Conservation (phyloP, 1,284 basidiomycete genomes). For the Stereum hirsutum region DNA sequence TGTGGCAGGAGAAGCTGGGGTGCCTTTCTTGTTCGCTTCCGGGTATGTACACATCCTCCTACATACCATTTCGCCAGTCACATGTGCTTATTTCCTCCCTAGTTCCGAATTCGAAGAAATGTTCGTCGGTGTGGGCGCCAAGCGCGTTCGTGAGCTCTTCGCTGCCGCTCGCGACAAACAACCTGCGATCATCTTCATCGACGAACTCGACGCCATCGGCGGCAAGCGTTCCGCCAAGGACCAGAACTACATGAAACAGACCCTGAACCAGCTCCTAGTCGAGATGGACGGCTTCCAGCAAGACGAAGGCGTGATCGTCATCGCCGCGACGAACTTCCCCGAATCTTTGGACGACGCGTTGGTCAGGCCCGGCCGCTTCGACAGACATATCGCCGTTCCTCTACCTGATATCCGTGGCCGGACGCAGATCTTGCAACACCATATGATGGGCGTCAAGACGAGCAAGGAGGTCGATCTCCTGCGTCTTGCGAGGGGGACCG, state of each 20-base stretch:
- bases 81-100: constrained; percentile 9
- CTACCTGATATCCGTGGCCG: constrained; percentile 84
- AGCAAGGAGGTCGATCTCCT: constrained; percentile 72
- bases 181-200: constrained; percentile 93
- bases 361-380: constrained; percentile 90
- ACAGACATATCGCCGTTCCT: constrained; percentile 84
- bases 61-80: neutral
- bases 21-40: constrained; percentile 85
- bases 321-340: constrained; percentile 94
- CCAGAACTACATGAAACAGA: constrained; percentile 86
- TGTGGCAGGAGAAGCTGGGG: constrained; percentile 94
- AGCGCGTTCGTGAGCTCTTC: constrained; percentile 94
- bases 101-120: constrained; percentile 98
- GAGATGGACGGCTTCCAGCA: constrained; percentile 95
- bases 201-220: constrained; percentile 89
- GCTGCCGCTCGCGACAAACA: constrained; percentile 91
- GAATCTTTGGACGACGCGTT: constrained; percentile 85
- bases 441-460: constrained; percentile 74
- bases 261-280: constrained; percentile 88
- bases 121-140: constrained; percentile 94
- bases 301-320: constrained; percentile 86
- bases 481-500: constrained; percentile 83
- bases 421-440: constrained; percentile 82
- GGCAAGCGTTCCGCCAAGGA: constrained; percentile 87
- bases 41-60: constrained; percentile 36